Conservation (phyloP, 2,329 filamentous ascomycete genomes). For the Beauveria sp. region DNA sequence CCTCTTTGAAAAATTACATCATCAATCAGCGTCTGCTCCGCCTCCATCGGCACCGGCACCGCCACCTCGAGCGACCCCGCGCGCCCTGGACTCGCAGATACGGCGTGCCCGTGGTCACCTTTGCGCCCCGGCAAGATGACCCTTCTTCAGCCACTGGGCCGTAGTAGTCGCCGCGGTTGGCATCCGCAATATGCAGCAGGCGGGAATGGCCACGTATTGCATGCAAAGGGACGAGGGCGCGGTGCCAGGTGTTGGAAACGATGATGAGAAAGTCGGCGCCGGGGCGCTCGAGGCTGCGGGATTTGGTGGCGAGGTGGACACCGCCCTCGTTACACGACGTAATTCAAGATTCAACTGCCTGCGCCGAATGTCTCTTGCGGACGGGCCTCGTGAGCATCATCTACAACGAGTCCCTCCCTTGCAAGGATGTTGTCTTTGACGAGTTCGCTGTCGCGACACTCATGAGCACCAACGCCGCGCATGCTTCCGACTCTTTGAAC, state of each 20-base stretch:
- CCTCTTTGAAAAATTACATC: constrained; percentile 13
- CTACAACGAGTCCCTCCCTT: constrained; percentile 11
- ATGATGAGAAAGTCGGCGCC: constrained; percentile 15
- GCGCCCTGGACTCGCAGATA: constrained; percentile 10
- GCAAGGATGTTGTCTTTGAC: constrained; percentile 8
- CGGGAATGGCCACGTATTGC: constrained; percentile 14
- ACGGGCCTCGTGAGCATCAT: constrained; percentile 10
- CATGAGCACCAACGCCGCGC: constrained; percentile 11
- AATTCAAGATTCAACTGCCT: too few relatives aligned
- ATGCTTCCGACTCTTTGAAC: background rate
- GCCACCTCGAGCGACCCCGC: constrained; percentile 8
- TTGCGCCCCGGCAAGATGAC: constrained; percentile 12
- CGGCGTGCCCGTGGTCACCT: constrained; percentile 13
- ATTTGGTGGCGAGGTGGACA: background rate
- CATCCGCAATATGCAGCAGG: constrained; percentile 13
- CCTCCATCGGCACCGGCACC: constrained; percentile 13
- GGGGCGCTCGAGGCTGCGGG: constrained; percentile 12
- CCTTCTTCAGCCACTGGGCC: background rate
- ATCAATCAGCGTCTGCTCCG: constrained; percentile 11
- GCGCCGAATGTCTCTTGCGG: background rate
- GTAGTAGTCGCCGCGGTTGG: constrained; percentile 11
- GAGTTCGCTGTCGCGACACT: constrained; percentile 12
- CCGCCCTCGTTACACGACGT: background rate
- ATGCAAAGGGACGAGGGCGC: constrained; percentile 18
- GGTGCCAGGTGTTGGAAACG: constrained; percentile 15